Conservation (phyloP, 331 rosid species). For the Arachis monticola region DNA sequence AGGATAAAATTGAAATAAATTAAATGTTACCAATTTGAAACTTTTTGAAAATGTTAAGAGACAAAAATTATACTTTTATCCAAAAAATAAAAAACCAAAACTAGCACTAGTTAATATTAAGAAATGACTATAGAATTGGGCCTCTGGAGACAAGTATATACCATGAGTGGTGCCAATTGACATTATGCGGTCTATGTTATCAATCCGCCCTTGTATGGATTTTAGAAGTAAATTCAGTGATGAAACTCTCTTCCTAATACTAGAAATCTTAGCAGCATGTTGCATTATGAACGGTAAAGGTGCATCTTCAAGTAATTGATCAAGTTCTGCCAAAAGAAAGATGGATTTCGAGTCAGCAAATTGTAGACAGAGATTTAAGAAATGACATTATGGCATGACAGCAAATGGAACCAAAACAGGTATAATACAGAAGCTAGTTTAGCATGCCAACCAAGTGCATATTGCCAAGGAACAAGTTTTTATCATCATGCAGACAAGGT, state of each 20-base stretch:
- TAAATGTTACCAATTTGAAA: too few species aligned
- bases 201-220: constrained; percentile 73
- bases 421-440: constrained; percentile 31
- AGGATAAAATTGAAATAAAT: too few species aligned
- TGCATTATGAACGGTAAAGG: constrained; percentile 75
- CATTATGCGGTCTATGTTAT: constrained; percentile 70
- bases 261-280: constrained; percentile 74
- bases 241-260: constrained; percentile 70
- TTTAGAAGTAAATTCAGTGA: constrained; percentile 67
- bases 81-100: neutral
- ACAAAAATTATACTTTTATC: too few species aligned
- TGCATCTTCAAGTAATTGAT: constrained; percentile 77
- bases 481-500: constrained; percentile 17
- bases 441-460: constrained; percentile 33
- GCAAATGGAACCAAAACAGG: constrained; percentile 17
- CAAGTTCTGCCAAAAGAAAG: constrained; percentile 63
- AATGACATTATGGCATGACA: constrained; percentile 29
- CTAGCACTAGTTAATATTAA: neutral
- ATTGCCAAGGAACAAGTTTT: constrained; percentile 6
- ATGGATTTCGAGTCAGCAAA: constrained; percentile 37
- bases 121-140: constrained; percentile 32
- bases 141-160: constrained; percentile 40
- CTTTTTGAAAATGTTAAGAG: too few species aligned
- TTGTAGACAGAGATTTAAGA: constrained; percentile 9
- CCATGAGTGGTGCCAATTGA: constrained; percentile 51